Base-by-base conservation (phyloP, 306 rosid genomes). In the Dicorynia guianensis region DNA sequence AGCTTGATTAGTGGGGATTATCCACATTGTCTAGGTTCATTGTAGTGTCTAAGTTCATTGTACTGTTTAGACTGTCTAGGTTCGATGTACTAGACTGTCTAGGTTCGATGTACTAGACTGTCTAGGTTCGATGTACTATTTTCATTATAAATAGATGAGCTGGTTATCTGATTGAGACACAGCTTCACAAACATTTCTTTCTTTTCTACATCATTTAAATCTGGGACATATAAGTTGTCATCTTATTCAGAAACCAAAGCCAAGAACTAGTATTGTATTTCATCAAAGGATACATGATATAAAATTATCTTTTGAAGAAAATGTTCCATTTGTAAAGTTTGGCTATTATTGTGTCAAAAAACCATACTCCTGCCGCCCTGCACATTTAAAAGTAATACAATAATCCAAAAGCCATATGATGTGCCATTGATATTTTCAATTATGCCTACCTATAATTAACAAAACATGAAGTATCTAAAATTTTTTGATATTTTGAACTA, bases 241-340 rank as follows among this genome's bases (percentile, higher is more conserved):
- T 44, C 60, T 48, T 25, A 38, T 19, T 40, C 34, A 40, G 43
- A 33, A 57, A 46, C 8, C 35, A 18, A 61, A 47, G 18, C 8
- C 12, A 17, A 0, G 63, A 82, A 59, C 56, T 58, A 40, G 54
- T 57, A 6, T 25, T 56, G 17, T 25, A 39, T 61, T 82, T 15
- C 60, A 6, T 57, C 7, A 33, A 42, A 47, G 30, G 14, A 56
- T 44, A 63, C 47, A 1, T 44, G 44, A 18, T 62, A 13, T 33
- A 48, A 49, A 33, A 70, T 20, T 33, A 15, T 53, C 14, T 69
- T 46, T 17, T 74, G 70, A 62, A 54, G 50, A 63, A 81, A 55
- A 46, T 56, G 7, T 40, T 58, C 61, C 8, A 6, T 68, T 47
- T 62, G 63, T 20, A 62, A 53, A 25, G 76, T 25, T 50, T 34